Evolutionary conservation across 352 stramenopile genomes (phyloP).

Genomic region (Blastocystis hominis): DNA sequence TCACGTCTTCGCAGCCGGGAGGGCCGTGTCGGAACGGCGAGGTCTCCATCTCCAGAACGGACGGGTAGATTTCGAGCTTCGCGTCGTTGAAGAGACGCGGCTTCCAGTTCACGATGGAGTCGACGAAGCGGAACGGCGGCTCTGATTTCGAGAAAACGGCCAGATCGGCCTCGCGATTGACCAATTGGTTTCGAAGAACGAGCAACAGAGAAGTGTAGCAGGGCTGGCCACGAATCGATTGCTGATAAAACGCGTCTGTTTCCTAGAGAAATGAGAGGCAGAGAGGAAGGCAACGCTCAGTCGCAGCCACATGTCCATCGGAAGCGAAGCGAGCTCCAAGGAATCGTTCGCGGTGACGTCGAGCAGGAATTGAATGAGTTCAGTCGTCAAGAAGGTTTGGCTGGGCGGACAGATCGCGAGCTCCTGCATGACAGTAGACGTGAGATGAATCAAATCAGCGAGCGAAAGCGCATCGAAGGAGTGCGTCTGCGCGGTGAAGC

Average conservation of each 20-base stretch:
- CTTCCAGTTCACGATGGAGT: neutral
- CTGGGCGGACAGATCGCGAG: neutral
- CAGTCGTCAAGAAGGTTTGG: neutral
- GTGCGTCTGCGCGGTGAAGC: neutral
- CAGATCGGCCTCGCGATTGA: neutral
- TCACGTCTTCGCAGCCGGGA: neutral
- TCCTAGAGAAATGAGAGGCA: neutral
- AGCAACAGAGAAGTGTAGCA: neutral
- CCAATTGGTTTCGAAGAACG: neutral
- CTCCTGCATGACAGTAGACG: neutral
- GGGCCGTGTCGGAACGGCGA: neutral
- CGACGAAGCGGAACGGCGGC: neutral
- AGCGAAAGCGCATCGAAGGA: neutral
- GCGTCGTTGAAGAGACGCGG: neutral
- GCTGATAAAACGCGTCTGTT: neutral
- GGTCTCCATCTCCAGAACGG: neutral
- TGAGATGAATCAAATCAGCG: neutral
- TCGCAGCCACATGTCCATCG: neutral
- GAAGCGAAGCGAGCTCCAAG: neutral
- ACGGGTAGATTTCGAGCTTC: neutral
- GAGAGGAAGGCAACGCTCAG: neutral
- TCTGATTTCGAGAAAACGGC: neutral
- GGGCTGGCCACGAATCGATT: no score
- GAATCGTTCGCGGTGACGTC: neutral
- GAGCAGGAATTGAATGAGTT: neutral